Base-by-base conservation (phyloP, 2,329 filamentous ascomycete species). In the Talaromyces sp. region DNA sequence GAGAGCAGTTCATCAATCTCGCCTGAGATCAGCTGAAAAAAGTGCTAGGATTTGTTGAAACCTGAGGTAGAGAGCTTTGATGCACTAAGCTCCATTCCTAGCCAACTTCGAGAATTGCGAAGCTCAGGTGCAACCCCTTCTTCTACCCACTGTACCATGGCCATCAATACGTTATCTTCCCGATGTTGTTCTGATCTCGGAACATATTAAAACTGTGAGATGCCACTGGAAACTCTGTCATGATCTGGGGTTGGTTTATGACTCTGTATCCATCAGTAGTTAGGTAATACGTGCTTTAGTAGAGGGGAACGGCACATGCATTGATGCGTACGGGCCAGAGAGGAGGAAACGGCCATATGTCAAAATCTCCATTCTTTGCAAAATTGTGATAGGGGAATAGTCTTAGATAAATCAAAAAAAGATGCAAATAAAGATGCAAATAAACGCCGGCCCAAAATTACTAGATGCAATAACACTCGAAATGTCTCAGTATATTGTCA, bases 401-500 rank as follows among this genome's bases (percentile, higher is more conserved):
- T 38, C 4, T 54, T 54, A 5, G 1, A 54, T 19, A 54, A 31
- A 17, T 54, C 17, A 22, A 3, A 34, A 2, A n/a, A 19, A 49
- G n/a, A n/a, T n/a, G n/a, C n/a, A n/a, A n/a, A n/a, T n/a, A n/a
- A 54, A 13, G n/a, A 22, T 56, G 31, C n/a, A 38, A 22, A 5
- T 1, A 25, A 38, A 56, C 31, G 31, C 31, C 31, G 5, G 5
- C 6, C n/a, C 31, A 56, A 54, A 56, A 17, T 56, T 38, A 59
- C 13, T 5, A 45, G 22, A 45, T 45, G 22, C 38, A 45, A 19
- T 43, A 17, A 45, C 15, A 10, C 13, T 45, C 34, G 25, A 25
- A 38, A 38, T 19, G 3, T 11, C 13, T 86, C 76, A 97, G 81
- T 93, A 97, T 27, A 97, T 88, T 10, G 94, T 98, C 75, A 98